Evolutionary conservation across 2,329 filamentous ascomycete species (phyloP), one percentile per base, ranked within the genome.

Genomic region (Colletotrichum lini): DNA sequence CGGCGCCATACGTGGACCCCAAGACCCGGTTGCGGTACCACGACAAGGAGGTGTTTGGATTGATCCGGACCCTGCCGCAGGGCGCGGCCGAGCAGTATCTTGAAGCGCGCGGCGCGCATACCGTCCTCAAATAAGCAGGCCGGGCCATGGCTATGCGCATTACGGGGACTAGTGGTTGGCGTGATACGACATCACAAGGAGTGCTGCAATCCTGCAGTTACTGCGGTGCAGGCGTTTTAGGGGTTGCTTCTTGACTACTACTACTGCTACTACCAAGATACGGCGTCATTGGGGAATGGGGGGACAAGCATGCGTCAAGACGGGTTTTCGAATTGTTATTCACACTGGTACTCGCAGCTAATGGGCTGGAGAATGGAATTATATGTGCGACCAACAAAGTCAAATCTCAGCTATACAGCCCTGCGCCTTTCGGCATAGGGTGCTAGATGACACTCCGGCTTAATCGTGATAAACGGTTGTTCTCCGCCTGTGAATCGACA

Each of bases 391-490:
- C 89, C 93, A 91, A 90, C 93, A 93, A 94, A 98, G 94, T 97
- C 95, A 98, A 97, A 90, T 94, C 86, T 88, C 91, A 90, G 92
- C 94, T 93, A 98, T 91, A 92, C 94, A 93, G 59, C 90, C 91
- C 86, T 84, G 81, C 81, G 86, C 90, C 93, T 97, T 84, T 97
- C 93, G 86, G 89, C 84, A 84, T 86, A 86, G 87, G 90, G 88
- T 91, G 94, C 89, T 92, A 95, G 91, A 91, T 92, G 91, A 90
- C 90, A 94, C 95, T 97, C 95, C 95, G 95, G 95, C 95, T 98
- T 98, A 98, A 96, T 97, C 92, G 94, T 92, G 93, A 94, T 94
- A 93, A 78, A 75, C 72, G n/a, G 82, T 89, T 89, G 81, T 82
- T 97, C 89, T 97, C 87, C 92, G 95, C 94, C 94, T 89, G 82